Percentiles rank a stretch among this genome's conserved stretches.
phyloP scores from a whole-genome alignment of 2,329 filamentous ascomycete species.

The Gnomoniopsis sp. region DNA sequence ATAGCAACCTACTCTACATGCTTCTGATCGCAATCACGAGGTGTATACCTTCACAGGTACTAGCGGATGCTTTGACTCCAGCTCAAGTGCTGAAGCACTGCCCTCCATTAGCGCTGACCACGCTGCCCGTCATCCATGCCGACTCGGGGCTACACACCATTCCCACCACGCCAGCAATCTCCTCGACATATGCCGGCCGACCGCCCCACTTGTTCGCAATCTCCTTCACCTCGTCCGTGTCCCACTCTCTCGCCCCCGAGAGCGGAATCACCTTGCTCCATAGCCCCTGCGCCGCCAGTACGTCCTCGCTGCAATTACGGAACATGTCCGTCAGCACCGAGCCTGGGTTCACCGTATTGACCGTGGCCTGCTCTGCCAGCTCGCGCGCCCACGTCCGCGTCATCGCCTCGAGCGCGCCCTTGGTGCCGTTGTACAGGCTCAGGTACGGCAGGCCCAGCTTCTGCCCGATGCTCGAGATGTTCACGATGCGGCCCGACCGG shows the following conservation, averaged over 20 bases:
- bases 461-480: conserved; percentile 51
- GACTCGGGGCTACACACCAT: conserved; percentile 22
- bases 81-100: conserved; percentile 13
- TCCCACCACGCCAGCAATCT: conserved; percentile 21
- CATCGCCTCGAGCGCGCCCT: conserved; percentile 60
- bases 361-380: conserved; percentile 53
- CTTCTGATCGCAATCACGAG: too few species aligned
- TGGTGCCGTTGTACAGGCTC: conserved; percentile 59
- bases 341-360: conserved; percentile 59
- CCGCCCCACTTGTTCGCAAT: conserved; percentile 48
- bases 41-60: too few species aligned
- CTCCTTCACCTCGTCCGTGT: conserved; percentile 27
- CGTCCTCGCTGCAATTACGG: conserved; percentile 50
- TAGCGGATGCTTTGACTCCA: too few species aligned
- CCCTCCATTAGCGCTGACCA: conserved; percentile 22
- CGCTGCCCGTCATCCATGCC: conserved; percentile 22
- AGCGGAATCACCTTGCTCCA: conserved; percentile 50
- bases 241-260: conserved; percentile 28
- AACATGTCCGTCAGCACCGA: conserved; percentile 46
- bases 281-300: conserved; percentile 32
- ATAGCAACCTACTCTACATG: too few species aligned
- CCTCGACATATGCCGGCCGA: conserved; percentile 54
- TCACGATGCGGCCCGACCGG: conserved; percentile 55
- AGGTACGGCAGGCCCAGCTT: conserved; percentile 51
- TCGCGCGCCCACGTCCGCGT: conserved; percentile 60